Evolutionary conservation across 2,329 filamentous ascomycete genomes (phyloP).

Genomic region (Cryphonectria nitschkei): DNA sequence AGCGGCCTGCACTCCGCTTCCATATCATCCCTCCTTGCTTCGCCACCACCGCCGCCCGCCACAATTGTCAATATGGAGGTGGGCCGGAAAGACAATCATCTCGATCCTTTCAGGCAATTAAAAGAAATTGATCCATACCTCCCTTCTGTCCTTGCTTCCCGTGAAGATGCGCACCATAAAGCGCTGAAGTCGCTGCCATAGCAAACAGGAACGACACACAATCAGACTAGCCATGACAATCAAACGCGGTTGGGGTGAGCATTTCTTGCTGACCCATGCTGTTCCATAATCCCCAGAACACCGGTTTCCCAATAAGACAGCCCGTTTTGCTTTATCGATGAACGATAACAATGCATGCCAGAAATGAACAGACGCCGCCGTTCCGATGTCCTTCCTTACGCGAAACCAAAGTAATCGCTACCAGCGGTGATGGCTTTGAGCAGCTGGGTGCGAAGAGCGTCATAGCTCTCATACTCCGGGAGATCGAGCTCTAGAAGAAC

Average conservation of each 20-base stretch:
- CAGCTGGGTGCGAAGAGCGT: conserved; percentile 81
- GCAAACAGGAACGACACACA: background rate
- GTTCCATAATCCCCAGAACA: conserved; percentile 23
- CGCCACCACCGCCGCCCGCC: background rate
- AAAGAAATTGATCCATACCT: background rate
- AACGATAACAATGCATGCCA: conserved; percentile 10
- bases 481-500: conserved; percentile 81
- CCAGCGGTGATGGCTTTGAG: conserved; percentile 97
- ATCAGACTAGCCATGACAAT: conserved; percentile 11
- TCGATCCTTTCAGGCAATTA: background rate
- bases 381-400: conserved; percentile 55
- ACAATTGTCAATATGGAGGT: background rate
- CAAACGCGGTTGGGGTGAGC: conserved; percentile 21
- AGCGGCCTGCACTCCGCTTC: conserved; percentile 31
- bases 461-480: conserved; percentile 97
- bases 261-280: conserved; percentile 26
- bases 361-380: conserved; percentile 10
- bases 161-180: background rate
- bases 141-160: background rate
- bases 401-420: conserved; percentile 97
- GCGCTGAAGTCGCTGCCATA: background rate
- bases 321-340: conserved; percentile 13
- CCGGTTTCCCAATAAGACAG: conserved; percentile 22
- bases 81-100: background rate
- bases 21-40: conserved; percentile 8